These are phyloP conservation scores for Fistulina hepatica DNA, from an alignment of 1,284 basidiomycete species.

Conservation along the genomic window DNA sequence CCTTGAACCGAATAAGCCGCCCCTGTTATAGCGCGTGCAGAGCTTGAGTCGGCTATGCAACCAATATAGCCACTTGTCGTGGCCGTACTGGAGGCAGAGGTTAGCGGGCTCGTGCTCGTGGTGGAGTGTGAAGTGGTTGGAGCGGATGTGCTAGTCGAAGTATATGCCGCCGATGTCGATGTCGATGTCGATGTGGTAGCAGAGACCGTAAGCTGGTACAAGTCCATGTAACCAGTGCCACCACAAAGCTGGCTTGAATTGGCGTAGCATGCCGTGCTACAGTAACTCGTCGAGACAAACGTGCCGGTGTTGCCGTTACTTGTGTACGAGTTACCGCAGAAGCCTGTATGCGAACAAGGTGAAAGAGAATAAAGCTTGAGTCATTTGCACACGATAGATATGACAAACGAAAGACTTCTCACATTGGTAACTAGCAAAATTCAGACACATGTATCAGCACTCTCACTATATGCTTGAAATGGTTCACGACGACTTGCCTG, in stretches of 20 bases:
- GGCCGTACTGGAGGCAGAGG: constrained; percentile 8
- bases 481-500: neutral
- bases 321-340: constrained; percentile 16
- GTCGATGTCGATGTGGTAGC: constrained; percentile 5
- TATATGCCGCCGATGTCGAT: constrained; percentile 2
- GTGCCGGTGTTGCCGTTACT: constrained; percentile 11
- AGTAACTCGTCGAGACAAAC: constrained; percentile 15
- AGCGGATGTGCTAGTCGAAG: constrained; percentile 7
- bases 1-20: neutral
- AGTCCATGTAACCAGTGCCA: constrained; percentile 6
- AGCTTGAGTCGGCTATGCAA: constrained; percentile 3
- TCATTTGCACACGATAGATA: neutral
- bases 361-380: neutral
- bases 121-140: constrained; percentile 4
- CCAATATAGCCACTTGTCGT: constrained; percentile 7
- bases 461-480: no score
- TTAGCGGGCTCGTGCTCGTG: constrained; percentile 4
- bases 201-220: constrained; percentile 8
- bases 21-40: constrained; percentile 1
- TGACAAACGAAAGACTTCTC: no score
- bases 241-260: constrained; percentile 19
- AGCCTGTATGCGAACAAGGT: constrained; percentile 2
- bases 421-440: no score
- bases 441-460: no score
- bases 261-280: constrained; percentile 21